Base-by-base conservation (phyloP, 2,329 filamentous ascomycete genomes). In the Neonectria hederae region DNA sequence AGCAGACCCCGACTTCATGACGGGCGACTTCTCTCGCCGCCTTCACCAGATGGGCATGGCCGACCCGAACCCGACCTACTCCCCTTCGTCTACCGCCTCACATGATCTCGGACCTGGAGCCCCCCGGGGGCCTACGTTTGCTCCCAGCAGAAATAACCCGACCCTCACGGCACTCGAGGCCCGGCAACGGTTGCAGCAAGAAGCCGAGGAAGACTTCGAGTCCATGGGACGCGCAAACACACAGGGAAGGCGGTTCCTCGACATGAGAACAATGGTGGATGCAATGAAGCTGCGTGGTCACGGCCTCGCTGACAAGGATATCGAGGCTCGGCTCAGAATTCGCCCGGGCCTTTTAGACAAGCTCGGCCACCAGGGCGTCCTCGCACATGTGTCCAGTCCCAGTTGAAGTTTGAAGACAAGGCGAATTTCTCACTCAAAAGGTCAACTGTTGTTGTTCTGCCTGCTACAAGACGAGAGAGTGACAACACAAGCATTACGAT, bases 11-110 rank as follows among this genome's bases (percentile, higher is more conserved):
- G 80, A 84, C 69, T 71, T 75, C 38, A 66, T 77, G 19, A 76
- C 79, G 48, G 73, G 78, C n/a, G 81, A 77, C 65, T 87, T 86
- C 74, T 82, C 85, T 9, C 76, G 77, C 53, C 84, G 86, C 17
- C 80, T 88, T 5, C 80, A 80, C 26, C 76, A 84, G 65, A 86
- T 88, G 82, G 86, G 86, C 71, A 78, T 87, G 30, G 85, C 81
- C 9, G 80, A 84, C 51, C 85, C 86, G 5, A 85, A 83, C 66
- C 85, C 86, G 30, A 86, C 83, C 5, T 83, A 80, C 51, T 87
- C 85, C 6, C 78, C 83, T 24, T 86, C 84, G 2, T 87, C 85
- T 8, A 84, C 78, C 2, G 84, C 80, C 8, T 67, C 69, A 24
- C 30, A 67, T 13, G 59, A 70, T 57, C 62, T 66, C 59, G 51